phyloP scores from a whole-genome alignment of 2,329 filamentous ascomycete genomes.

The Aspergillus brunneoviolaceus region DNA sequence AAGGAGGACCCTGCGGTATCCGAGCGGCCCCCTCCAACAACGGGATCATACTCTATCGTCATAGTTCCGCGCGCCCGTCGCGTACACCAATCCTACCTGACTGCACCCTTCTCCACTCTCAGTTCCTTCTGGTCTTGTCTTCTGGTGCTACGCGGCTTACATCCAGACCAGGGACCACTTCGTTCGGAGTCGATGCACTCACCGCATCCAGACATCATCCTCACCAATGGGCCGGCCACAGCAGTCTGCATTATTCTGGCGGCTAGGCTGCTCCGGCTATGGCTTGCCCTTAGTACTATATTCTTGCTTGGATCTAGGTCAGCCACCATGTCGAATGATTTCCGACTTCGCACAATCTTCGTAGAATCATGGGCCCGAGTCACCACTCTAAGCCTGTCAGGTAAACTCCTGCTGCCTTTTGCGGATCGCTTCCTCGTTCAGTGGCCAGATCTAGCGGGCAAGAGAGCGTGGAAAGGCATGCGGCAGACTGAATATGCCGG shows the following conservation, averaged over 20 bases:
- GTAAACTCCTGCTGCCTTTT: constrained; percentile 68
- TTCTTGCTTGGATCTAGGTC: constrained; percentile 12
- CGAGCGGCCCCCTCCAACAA: neutral
- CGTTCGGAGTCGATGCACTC: constrained; percentile 25
- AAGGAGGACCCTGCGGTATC: constrained; percentile 11
- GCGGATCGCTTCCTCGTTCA: constrained; percentile 82
- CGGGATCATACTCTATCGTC: constrained; percentile 59
- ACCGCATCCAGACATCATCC: constrained; percentile 68
- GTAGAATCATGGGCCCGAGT: constrained; percentile 92
- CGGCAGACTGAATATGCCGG: constrained; percentile 42
- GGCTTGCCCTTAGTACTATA: constrained; percentile 31
- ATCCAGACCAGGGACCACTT: constrained; percentile 33
- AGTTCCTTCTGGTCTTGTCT: constrained; percentile 65
- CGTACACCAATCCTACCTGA: constrained; percentile 77
- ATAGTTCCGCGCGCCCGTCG: constrained; percentile 72
- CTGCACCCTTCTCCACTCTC: constrained; percentile 68
- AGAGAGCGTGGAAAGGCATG: constrained; percentile 39
- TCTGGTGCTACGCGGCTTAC: constrained; percentile 50
- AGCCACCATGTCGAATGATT: constrained; percentile 31
- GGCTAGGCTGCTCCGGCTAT: constrained; percentile 56
- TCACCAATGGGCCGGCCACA: constrained; percentile 87
- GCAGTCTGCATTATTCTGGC: constrained; percentile 72
- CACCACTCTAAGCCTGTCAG: constrained; percentile 77
- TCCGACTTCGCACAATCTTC: constrained; percentile 74
- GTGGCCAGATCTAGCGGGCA: constrained; percentile 64